These are phyloP conservation scores for Russula foetens DNA, from an alignment of 768 basidiomycete genomes.

Conservation along the genomic window DNA sequence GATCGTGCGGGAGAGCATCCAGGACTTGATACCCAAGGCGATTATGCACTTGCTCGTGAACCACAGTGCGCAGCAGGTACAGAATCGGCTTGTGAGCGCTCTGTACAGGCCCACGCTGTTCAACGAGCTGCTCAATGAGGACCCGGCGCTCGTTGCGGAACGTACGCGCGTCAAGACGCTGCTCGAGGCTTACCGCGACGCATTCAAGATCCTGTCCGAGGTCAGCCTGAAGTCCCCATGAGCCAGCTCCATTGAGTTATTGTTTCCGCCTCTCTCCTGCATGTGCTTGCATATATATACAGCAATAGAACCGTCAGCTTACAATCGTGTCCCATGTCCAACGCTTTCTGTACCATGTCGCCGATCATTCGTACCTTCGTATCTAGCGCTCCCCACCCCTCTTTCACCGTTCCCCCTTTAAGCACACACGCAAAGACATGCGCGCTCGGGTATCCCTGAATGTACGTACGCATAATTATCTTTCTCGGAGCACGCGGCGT, in stretches of 20 bases:
- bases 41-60: conserved; percentile 99
- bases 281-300: neutral
- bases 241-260: no score
- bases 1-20: conserved; percentile 94
- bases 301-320: neutral
- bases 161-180: conserved; percentile 88
- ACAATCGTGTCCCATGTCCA: neutral
- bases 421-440: no score
- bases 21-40: conserved; percentile 95
- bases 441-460: no score
- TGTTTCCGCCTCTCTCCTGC: no score
- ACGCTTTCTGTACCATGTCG: neutral
- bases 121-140: conserved; percentile 85
- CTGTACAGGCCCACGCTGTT: conserved; percentile 95
- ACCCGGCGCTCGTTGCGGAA: conserved; percentile 91
- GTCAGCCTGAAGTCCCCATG: conserved; percentile 62
- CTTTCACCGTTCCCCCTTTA: neutral
- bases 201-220: conserved; percentile 81
- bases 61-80: conserved; percentile 91
- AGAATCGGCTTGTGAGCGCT: conserved; percentile 90
- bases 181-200: conserved; percentile 93
- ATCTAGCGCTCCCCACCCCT: no score
- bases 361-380: no score
- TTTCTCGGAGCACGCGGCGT: no score
- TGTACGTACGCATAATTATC: no score